Conservation (phyloP, 2,329 filamentous ascomycete species). For the Colletotrichum horii region DNA sequence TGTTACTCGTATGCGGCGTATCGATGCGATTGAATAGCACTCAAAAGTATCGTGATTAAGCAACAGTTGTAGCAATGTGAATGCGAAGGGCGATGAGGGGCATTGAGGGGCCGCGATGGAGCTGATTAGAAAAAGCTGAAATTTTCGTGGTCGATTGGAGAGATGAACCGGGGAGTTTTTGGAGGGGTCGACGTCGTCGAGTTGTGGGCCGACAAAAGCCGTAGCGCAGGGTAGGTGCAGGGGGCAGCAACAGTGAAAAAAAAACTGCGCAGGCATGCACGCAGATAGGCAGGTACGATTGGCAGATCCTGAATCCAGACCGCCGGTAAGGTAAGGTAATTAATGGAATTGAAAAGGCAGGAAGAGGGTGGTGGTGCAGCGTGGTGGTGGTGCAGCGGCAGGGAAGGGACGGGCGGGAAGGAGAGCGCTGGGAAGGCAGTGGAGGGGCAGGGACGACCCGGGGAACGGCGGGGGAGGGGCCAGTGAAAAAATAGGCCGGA, state of each 20-base stretch:
- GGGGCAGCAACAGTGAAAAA: not conserved
- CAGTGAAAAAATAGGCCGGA: not conserved
- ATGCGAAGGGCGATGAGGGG: not conserved
- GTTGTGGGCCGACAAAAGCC: conserved; percentile 13
- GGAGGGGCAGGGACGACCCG: not conserved
- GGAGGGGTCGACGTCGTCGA: not conserved
- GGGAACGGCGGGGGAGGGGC: not conserved
- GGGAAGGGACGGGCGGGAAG: not conserved
- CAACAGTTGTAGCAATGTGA: not conserved
- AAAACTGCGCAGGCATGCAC: not conserved
- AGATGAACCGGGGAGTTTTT: not conserved
- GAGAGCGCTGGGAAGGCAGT: not conserved
- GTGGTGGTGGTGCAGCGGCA: not conserved
- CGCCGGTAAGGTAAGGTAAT: not conserved
- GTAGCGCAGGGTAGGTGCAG: not conserved
- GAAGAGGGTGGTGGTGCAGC: not conserved
- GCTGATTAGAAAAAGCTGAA: not conserved
- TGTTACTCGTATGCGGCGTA: not conserved
- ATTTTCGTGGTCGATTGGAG: conserved; percentile 13
- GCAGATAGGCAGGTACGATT: not conserved
- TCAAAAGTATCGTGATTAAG: not conserved
- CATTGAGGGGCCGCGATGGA: not conserved
- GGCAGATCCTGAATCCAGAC: not conserved
- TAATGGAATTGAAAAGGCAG: not conserved
- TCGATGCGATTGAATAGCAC: not conserved